Conservation (phyloP, 2,329 filamentous ascomycete species). For the Venturia nashicola region DNA sequence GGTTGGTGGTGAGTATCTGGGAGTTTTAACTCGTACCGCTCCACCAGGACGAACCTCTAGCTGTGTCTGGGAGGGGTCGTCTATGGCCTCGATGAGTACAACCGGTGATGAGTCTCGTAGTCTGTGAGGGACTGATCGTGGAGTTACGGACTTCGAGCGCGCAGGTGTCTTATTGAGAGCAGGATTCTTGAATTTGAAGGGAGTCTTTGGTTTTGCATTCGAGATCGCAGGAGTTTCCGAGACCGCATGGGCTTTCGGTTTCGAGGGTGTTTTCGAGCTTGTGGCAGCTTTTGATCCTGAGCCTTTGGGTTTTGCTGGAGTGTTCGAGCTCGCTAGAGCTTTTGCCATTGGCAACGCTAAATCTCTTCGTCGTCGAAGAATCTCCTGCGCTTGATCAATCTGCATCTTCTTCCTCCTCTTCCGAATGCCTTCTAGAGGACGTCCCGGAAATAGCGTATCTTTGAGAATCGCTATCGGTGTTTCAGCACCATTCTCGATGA, state of each 20-base stretch:
- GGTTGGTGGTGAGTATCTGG: neutral
- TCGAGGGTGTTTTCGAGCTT: neutral
- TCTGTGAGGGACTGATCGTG: neutral
- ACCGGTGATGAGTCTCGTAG: neutral
- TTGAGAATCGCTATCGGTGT: neutral
- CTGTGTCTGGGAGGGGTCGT: neutral
- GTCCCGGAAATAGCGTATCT: neutral
- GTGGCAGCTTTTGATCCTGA: neutral
- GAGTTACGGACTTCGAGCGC: neutral
- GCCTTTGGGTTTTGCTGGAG: neutral
- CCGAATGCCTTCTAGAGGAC: neutral
- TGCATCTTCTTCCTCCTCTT: constrained; percentile 1
- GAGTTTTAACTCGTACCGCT: neutral
- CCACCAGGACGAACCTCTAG: neutral
- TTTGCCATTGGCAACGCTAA: neutral
- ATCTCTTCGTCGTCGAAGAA: neutral
- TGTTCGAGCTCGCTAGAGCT: neutral
- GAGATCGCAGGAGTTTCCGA: neutral
- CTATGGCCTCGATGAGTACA: neutral
- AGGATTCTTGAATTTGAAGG: neutral
- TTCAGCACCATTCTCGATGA: neutral
- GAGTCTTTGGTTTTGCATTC: neutral
- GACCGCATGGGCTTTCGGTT: neutral
- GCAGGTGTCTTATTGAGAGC: neutral
- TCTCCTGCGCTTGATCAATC: neutral